Percentiles rank a stretch among this genome's conserved stretches.
phyloP scores from a whole-genome alignment of 2,329 filamentous ascomycete species.

The Emergomyces pasteurianus region DNA sequence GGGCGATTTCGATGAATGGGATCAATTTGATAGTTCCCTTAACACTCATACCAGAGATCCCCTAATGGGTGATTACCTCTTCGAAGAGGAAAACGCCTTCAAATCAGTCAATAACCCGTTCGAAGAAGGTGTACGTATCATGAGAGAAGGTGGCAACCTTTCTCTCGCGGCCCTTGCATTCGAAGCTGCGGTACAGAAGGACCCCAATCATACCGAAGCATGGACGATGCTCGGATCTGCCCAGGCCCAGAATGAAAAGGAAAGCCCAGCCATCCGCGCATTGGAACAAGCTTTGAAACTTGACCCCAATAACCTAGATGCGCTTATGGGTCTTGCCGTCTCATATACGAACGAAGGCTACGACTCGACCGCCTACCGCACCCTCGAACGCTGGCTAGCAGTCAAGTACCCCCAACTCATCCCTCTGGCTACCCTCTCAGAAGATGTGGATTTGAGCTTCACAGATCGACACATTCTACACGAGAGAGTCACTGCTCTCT shows the following conservation, averaged over 20 bases:
- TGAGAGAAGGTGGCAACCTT: constrained; percentile 86
- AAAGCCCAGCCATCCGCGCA: constrained; percentile 86
- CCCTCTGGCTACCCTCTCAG: constrained; percentile 56
- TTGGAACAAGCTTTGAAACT: constrained; percentile 82
- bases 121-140: constrained; percentile 83
- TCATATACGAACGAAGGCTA: constrained; percentile 99
- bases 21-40: constrained; percentile 53
- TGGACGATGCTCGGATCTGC: constrained; percentile 88
- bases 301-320: constrained; percentile 74
- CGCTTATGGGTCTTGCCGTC: constrained; percentile 88
- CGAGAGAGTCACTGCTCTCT: constrained; percentile 77
- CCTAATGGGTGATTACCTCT: constrained; percentile 78
- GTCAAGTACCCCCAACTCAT: constrained; percentile 82
- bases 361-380: constrained; percentile 91
- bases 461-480: constrained; percentile 85
- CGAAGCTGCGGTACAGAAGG: constrained; percentile 86
- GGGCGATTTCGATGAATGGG: constrained; percentile 71
- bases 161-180: constrained; percentile 89
- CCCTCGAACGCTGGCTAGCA: constrained; percentile 92
- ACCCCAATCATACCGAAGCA: constrained; percentile 75
- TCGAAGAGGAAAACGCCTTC: constrained; percentile 91
- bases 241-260: constrained; percentile 98
- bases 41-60: constrained; percentile 65
- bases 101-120: constrained; percentile 71
- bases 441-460: constrained; percentile 73